Percentiles rank a stretch among this genome's conserved stretches.
phyloP scores from a whole-genome alignment of 495 filamentous ascomycete genomes.

The Platismatia glauca region DNA sequence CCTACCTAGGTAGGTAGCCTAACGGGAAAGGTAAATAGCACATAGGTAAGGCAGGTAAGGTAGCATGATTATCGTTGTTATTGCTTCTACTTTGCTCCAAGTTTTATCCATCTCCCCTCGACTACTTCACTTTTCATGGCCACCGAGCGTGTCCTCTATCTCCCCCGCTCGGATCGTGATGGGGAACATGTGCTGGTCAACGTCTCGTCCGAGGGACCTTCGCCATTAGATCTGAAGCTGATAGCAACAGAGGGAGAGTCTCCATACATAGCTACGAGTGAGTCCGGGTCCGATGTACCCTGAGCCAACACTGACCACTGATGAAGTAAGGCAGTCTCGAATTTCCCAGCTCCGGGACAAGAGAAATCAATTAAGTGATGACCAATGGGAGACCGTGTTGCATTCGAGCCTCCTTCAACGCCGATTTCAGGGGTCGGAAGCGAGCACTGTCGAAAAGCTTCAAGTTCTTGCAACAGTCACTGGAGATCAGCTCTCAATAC shows the following conservation, averaged over 20 bases:
- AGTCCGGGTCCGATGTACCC: slow-evolving; percentile 21
- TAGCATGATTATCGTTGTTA: background rate
- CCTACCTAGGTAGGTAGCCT: too few relatives aligned
- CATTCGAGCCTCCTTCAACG: slow-evolving; percentile 20
- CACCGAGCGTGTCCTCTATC: slow-evolving; percentile 39
- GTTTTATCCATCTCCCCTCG: background rate
- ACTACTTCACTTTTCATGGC: slow-evolving; percentile 17
- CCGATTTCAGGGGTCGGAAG: background rate
- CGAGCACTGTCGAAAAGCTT: slow-evolving; percentile 19
- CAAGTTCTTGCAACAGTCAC: slow-evolving; percentile 33
- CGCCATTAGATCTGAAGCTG: slow-evolving; percentile 50
- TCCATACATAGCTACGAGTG: slow-evolving; percentile 51
- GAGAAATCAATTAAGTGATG: slow-evolving; percentile 43
- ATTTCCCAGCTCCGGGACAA: slow-evolving; percentile 41
- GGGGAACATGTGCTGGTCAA: slow-evolving; percentile 50
- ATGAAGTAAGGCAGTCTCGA: slow-evolving; percentile 40
- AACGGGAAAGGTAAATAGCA: too few relatives aligned
- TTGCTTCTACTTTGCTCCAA: background rate
- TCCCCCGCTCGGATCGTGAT: slow-evolving; percentile 47
- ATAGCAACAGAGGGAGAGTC: slow-evolving; percentile 58
- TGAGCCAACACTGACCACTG: slow-evolving; percentile 24
- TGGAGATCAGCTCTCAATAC: slow-evolving; percentile 29
- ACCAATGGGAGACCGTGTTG: slow-evolving; percentile 50
- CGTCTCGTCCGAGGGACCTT: slow-evolving; percentile 38
- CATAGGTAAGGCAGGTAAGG: background rate